These are phyloP conservation scores for Litchi chinensis DNA, from an alignment of 345 rosid species.

Conservation along the genomic window DNA sequence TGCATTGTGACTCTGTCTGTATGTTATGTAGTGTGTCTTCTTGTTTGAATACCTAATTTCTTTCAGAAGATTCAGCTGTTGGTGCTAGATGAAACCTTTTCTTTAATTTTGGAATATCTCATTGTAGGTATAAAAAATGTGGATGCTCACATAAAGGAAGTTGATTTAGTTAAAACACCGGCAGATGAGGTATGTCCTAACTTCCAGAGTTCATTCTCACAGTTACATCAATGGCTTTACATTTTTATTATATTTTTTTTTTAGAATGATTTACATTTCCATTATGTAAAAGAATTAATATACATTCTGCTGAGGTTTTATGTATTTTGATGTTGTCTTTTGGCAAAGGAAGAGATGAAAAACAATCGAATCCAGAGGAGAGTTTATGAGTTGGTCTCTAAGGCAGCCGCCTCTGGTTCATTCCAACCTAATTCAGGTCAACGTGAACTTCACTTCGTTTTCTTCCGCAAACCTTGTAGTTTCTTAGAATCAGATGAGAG, in stretches of 20 bases:
- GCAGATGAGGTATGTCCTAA: constrained; percentile 68
- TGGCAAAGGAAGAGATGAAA: constrained; percentile 77
- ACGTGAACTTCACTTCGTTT: constrained; percentile 82
- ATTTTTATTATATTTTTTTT: background rate
- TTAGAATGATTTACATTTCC: background rate
- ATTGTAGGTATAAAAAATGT: constrained; percentile 68
- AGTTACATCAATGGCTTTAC: background rate
- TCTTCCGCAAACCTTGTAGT: constrained; percentile 73
- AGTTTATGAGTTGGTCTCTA: constrained; percentile 72
- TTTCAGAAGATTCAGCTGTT: constrained; percentile 7
- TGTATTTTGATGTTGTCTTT: constrained; percentile 18
- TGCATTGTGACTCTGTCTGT: constrained; percentile 2
- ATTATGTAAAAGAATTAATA: background rate
- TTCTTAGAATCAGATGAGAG: constrained; percentile 65
- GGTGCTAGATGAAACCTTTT: background rate
- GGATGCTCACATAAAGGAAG: constrained; percentile 48
- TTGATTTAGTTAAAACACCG: constrained; percentile 58
- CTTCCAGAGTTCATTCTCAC: background rate
- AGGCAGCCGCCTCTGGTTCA: constrained; percentile 50
- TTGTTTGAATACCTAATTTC: constrained; percentile 4
- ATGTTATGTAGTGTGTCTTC: background rate
- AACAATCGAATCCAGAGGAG: constrained; percentile 64
- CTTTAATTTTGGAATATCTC: background rate
- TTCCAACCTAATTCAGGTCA: constrained; percentile 50
- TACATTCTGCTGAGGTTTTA: constrained; percentile 15